Base-by-base conservation (phyloP, 116 monocot species). In the Trichopus zeylanicus region DNA sequence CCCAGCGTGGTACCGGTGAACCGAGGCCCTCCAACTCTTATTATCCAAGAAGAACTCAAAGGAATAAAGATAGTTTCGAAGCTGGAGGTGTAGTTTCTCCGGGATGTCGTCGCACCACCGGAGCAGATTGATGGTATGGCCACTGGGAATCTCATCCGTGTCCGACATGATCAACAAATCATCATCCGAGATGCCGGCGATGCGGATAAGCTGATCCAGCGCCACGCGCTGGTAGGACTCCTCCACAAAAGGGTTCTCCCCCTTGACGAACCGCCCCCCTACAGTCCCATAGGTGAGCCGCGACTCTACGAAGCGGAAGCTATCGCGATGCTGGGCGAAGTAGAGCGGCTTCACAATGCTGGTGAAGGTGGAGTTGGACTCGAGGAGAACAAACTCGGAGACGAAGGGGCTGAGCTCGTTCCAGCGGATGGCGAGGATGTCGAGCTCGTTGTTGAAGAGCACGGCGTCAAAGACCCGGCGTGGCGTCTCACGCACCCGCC, bases 121-220 rank as follows among this genome's bases (percentile, higher is more conserved):
- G 51, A 88, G 60, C 13, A 93, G 76, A 30, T 88, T 46, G 42
- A 93, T 85, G 0, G 93, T 93, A 57, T 93, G 88, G 3, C 79
- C 93, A 49, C 92, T 92, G 3, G 92, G 92, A 25, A 92, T 87
- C 77, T 92, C 92, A 48, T 92, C 92, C 10, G 84, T 84, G 53
- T 92, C 92, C 0, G 92, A 88, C 88, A 93, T 93, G 68, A 88
- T 93, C 67, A 93, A 62, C n/a, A 93, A 48, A 53, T 93, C 88
- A 28, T 87, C 87, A 27, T 92, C 92, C 13, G 63, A 55, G 29
- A 92, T 87, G 31, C 81, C 84, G 12, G 92, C 81, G 2, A 87
- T 71, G 48, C 60, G 66, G 16, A 87, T 78, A 1, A 92, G 73
- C 69, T 65, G 68, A n/a, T 75, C 65, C 24, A 75, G 47, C 7